Base-by-base conservation (phyloP, 345 rosid species). In the Orychophragmus violaceus region DNA sequence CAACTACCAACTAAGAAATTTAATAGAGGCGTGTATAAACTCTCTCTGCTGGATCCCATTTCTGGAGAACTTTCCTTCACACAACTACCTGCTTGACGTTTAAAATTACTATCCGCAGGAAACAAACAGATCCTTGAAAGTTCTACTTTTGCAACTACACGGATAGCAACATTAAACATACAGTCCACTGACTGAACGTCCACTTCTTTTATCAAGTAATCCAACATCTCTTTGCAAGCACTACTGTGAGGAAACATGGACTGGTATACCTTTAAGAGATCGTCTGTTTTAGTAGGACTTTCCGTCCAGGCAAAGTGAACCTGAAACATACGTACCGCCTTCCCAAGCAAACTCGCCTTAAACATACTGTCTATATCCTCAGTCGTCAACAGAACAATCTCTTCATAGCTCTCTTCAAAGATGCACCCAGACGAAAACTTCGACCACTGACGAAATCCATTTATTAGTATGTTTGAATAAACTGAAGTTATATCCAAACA, bases 281-380 rank as follows among this genome's bases (percentile, higher is more conserved):
- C 77, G 54, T 80, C 77, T 67, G 37, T 56, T 72, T 80, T 77
- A 66, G 82, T 51, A 12, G 80, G 56, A 63, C 76, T 75, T 63
- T 82, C 83, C 52, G 64, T 72, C 35, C 81, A 79, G 70, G 74
- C 53, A 68, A 85, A 81, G 75, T 88, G 87, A 56, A 58, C 73
- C 49, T 61, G 80, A 66, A 94, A 77, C 96, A 90, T 79, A 32
- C 51, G 68, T 64, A 88, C 66, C 36, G 95, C 84, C 79, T 84
- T 85, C 49, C 90, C 89, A 67, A 90, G 89, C 74, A 80, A 78
- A 77, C 92, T 90, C 49, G 66, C 78, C 69, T 84, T 71, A 62
- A 81, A 79, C 69, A 81, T 78, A 68, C 64, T 58, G 57, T 83
- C 71, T 66, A 90, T 75, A 30, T 84, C 87, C 57, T 80, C 88